phyloP scores from a whole-genome alignment of 139 green algal species.

The Astrephomene gubernaculifera region DNA sequence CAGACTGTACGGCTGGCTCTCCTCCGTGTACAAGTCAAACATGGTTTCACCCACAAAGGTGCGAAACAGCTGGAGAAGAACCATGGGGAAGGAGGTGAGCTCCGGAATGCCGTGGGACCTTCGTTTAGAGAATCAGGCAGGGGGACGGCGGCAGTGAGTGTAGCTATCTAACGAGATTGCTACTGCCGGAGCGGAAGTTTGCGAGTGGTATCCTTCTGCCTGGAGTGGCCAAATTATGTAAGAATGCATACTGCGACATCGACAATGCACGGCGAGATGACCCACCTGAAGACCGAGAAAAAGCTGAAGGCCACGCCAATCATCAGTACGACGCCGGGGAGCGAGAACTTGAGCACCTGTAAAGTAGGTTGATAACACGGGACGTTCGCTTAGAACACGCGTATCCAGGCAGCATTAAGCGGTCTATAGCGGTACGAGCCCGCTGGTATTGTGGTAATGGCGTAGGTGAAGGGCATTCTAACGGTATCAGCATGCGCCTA shows the following conservation, averaged over 20 bases:
- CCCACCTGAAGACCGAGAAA: slow-evolving; percentile 6
- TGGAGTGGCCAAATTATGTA: too few relatives aligned
- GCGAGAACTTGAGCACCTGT: slow-evolving; percentile 23
- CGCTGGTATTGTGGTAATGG: too few relatives aligned
- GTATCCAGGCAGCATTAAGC: too few relatives aligned
- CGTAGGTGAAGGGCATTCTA: too few relatives aligned
- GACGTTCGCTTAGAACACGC: background rate
- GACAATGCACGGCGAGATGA: background rate
- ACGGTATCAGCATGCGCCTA: too few relatives aligned
- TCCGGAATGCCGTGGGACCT: background rate
- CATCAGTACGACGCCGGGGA: background rate
- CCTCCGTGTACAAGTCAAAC: background rate
- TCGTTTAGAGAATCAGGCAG: too few relatives aligned
- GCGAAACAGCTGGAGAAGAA: background rate
- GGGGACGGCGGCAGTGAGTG: too few relatives aligned
- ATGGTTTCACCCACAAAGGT: slow-evolving; percentile 31
- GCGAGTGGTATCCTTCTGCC: too few relatives aligned
- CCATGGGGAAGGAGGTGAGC: background rate
- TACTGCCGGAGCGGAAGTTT: too few relatives aligned
- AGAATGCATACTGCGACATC: too few relatives aligned
- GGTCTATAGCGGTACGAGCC: too few relatives aligned
- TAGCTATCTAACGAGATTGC: background rate
- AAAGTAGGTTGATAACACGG: too few relatives aligned
- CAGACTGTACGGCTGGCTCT: background rate
- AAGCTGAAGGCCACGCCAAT: slow-evolving; percentile 3